A percentile compares a stretch with the other conserved stretches of the same genome.
Conservation (phyloP, 169 alveolate species). For the Eimeria sp. region DNA sequence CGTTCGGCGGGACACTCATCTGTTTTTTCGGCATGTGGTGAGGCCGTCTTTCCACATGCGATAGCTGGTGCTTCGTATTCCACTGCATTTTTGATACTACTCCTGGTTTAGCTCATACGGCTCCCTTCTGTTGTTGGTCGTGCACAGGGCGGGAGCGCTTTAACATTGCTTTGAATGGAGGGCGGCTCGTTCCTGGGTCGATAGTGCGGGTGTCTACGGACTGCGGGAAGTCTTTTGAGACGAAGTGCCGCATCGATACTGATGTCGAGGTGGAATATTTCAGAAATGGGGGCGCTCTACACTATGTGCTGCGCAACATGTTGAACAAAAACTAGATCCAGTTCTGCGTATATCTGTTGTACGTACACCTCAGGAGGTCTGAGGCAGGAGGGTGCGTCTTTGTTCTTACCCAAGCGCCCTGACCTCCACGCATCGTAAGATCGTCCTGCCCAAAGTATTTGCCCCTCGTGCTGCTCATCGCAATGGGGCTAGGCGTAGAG, state of each 20-base stretch:
- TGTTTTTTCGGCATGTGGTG: neutral
- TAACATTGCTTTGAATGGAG: conserved; percentile 61
- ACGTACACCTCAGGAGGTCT: neutral
- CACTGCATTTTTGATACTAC: neutral
- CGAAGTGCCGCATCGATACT: conserved; percentile 86
- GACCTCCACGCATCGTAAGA: neutral
- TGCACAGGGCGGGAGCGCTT: conserved; percentile 81
- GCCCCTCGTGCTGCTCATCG: neutral
- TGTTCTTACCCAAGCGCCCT: neutral
- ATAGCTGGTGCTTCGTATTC: neutral
- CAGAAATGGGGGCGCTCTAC: conserved; percentile 94
- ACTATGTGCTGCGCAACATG: conserved; percentile 94
- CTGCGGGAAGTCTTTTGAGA: conserved; percentile 44
- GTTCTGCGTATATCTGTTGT: neutral
- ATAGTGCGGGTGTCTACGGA: neutral
- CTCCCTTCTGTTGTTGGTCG: conserved; percentile 86
- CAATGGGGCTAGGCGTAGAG: neutral
- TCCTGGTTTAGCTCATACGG: neutral
- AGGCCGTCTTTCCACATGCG: too few relatives aligned
- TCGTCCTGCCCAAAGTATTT: neutral
- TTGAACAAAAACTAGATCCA: conserved; percentile 61
- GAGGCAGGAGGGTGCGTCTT: neutral
- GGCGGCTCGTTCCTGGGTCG: conserved; percentile 65
- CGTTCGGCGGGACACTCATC: too few relatives aligned
- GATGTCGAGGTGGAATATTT: conserved; percentile 92